phyloP scores from a whole-genome alignment of 1,139 yeast genomes.

The Petasospora rhodanensis region DNA sequence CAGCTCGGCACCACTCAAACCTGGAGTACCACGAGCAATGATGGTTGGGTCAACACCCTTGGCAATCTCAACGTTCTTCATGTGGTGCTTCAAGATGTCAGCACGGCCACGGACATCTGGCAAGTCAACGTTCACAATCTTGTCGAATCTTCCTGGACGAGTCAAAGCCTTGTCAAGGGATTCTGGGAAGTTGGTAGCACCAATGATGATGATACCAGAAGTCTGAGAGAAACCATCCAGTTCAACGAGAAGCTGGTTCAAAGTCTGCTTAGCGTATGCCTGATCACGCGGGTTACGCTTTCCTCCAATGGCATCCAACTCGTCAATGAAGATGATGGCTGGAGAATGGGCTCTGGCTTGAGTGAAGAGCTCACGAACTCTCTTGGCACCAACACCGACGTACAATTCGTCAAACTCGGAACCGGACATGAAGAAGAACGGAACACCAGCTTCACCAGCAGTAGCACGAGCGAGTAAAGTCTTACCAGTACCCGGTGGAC shows the following conservation, averaged over 20 bases:
- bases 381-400: conserved; percentile 98
- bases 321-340: conserved; percentile 95
- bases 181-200: conserved; percentile 98
- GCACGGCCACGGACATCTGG: conserved; percentile 98
- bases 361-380: conserved; percentile 87
- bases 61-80: conserved; percentile 84
- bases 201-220: conserved; percentile 90
- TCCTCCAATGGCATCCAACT: conserved; percentile 97
- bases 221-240: conserved; percentile 94
- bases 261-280: conserved; percentile 95
- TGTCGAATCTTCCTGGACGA: conserved; percentile 97
- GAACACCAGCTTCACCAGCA: conserved; percentile 99
- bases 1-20: conserved; percentile 94
- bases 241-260: conserved; percentile 92
- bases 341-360: conserved; percentile 97
- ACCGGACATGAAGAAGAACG: conserved; percentile 97
- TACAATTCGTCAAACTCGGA: conserved; percentile 97
- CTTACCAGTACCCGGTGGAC: conserved; percentile 99
- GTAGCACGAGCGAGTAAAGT: conserved; percentile 96
- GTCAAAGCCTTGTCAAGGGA: conserved; percentile 94
- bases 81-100: conserved; percentile 86
- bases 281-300: conserved; percentile 96
- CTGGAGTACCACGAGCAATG: conserved; percentile 96
- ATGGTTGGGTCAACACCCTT: conserved; percentile 82
- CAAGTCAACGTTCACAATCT: conserved; percentile 88